Percentiles rank a stretch among this genome's conserved stretches.
phyloP scores from a whole-genome alignment of 345 rosid species.

The Lepidium didymum region DNA sequence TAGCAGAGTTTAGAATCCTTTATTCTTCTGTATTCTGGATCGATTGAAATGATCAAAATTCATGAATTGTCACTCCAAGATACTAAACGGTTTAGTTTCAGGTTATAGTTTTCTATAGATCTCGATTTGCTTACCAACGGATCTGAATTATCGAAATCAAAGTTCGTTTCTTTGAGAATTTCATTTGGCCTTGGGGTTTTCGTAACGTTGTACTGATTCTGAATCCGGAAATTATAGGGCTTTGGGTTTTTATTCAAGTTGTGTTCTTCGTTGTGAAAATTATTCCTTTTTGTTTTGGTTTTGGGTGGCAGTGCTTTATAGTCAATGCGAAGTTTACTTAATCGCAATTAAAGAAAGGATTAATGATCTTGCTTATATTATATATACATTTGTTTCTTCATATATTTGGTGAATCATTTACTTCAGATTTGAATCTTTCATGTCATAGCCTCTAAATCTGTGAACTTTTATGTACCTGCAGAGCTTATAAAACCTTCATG shows the following conservation, averaged over 20 bases:
- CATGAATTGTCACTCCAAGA: neutral
- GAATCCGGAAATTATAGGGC: neutral
- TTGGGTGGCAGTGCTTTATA: neutral
- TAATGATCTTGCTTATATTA: neutral
- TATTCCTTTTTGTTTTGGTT: neutral
- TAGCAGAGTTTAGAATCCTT: neutral
- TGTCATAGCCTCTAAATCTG: neutral
- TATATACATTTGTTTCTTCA: neutral
- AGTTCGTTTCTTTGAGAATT: neutral
- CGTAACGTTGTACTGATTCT: neutral
- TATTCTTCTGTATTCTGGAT: neutral
- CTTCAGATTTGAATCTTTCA: neutral
- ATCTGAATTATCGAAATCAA: conserved; percentile 7
- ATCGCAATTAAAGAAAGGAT: neutral
- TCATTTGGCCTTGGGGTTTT: neutral
- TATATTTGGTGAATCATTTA: neutral
- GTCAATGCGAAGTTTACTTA: neutral
- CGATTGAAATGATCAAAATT: neutral
- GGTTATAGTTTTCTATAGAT: neutral
- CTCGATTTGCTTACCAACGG: neutral
- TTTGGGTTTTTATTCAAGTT: neutral
- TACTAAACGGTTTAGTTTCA: neutral
- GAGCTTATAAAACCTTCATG: conserved; percentile 77
- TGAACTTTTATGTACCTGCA: conserved; percentile 29
- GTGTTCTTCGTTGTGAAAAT: neutral